Base-by-base conservation (phyloP, 345 rosid genomes). In the Heritiera fomes region DNA sequence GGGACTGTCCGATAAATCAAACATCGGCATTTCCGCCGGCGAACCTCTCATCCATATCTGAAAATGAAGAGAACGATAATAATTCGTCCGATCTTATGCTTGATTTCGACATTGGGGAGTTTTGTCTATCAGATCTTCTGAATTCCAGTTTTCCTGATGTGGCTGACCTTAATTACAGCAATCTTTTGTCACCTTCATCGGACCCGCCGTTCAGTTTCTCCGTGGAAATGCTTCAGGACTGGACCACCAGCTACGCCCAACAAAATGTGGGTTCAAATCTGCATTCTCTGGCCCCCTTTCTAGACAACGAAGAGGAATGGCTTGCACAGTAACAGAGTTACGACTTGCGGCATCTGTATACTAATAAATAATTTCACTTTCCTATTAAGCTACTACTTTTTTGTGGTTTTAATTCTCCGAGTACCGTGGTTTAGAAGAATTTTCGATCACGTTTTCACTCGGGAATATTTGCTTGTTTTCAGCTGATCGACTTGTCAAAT, bases 51-150 rank as follows among this genome's bases (percentile, higher is more conserved):
- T 50, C 74, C 6, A 15, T 28, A 70, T 47, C 41, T 28, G 74
- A n/a, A 10, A 32, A 46, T 5, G 52, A 41, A 20, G 78, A 23
- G 34, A 23, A 13, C 1, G 18, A 60, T 28, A 66, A 45, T 17
- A 75, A 61, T 70, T 12, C 18, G 17, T 50, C 17, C 17, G 17
- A 50, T 14, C 77, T 81, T 9, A 41, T 77, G 28, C 7, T 80
- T 7, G 87, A 86, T 52, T 84, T 90, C 40, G 77, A 84, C 60
- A 64, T 70, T 47, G 80, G 79, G 3, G 88, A 86, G 18, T 45
- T 75, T 2, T 53, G 52, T 64, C 10, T 78, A 17, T 64, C 91
- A 2, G 86, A 87, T 63, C 80, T 88, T 55, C 69, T 84, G 4
- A 83, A 81, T 62, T 73, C 81, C 2, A 80, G 84, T 17, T 71